phyloP scores from a whole-genome alignment of 495 filamentous ascomycete species.

The Halenospora varia region DNA sequence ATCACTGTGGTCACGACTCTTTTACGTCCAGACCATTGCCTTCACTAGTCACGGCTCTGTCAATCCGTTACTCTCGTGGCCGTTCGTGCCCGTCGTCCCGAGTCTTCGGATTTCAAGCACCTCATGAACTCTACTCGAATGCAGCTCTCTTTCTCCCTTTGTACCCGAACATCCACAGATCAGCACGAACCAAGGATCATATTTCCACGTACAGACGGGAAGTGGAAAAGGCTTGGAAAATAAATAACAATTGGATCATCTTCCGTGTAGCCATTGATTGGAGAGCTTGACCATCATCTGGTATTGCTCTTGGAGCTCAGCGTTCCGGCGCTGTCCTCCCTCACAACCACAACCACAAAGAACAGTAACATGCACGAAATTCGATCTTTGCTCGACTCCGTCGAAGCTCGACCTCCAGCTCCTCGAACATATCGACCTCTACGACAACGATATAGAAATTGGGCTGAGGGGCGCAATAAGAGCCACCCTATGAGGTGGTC shows the following conservation, averaged over 20 bases:
- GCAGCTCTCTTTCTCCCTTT: too few relatives aligned
- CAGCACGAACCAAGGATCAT: too few relatives aligned
- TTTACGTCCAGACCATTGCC: background rate
- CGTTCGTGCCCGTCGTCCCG: background rate
- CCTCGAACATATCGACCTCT: slow-evolving; percentile 19
- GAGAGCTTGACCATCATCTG: too few relatives aligned
- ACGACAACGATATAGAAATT: slow-evolving; percentile 15
- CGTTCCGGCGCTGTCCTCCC: slow-evolving; percentile 8
- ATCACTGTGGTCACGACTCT: background rate
- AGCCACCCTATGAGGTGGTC: slow-evolving; percentile 1
- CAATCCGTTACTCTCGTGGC: background rate
- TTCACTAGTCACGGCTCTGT: background rate
- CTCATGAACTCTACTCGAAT: background rate
- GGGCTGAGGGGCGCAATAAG: slow-evolving; percentile 13
- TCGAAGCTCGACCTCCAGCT: slow-evolving; percentile 13
- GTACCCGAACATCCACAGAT: too few relatives aligned
- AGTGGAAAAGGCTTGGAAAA: too few relatives aligned
- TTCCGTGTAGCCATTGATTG: too few relatives aligned
- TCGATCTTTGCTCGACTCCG: background rate
- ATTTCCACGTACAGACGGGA: too few relatives aligned
- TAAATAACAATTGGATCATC: too few relatives aligned
- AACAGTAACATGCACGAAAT: slow-evolving; percentile 17
- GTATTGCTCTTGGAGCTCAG: background rate
- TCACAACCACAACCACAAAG: background rate
- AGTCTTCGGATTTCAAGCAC: too few relatives aligned